phyloP scores from a whole-genome alignment of 1,139 yeast genomes.

The Candida sanyaensis region DNA sequence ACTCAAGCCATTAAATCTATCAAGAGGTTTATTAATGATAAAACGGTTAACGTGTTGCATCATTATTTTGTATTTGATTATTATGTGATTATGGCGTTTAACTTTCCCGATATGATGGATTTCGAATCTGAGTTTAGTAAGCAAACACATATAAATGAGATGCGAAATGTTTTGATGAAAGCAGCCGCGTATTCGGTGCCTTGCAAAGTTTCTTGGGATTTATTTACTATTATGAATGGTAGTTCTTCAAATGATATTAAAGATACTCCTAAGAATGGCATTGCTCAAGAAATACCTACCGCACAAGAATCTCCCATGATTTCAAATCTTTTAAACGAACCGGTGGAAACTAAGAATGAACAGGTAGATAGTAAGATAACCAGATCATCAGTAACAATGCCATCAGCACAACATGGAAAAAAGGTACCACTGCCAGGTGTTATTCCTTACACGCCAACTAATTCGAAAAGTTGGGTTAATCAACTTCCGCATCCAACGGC shows the following conservation, averaged over 20 bases:
- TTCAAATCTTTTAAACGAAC: constrained; percentile 15
- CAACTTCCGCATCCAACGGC: constrained; percentile 2
- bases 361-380: constrained; percentile 1
- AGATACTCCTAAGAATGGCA: constrained; percentile 3
- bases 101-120: constrained; percentile 23
- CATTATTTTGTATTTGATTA: constrained; percentile 23
- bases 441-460: neutral
- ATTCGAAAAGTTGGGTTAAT: constrained; percentile 3
- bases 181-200: constrained; percentile 17
- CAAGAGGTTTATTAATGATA: constrained; percentile 15
- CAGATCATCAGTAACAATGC: neutral
- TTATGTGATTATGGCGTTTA: constrained; percentile 18
- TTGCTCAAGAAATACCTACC: constrained; percentile 9
- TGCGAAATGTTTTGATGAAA: constrained; percentile 14
- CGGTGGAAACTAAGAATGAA: constrained; percentile 2
- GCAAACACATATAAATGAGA: constrained; percentile 13
- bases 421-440: neutral
- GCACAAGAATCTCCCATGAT: constrained; percentile 17
- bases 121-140: constrained; percentile 13
- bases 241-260: constrained; percentile 1
- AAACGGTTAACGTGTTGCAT: constrained; percentile 12
- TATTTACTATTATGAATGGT: constrained; percentile 18
- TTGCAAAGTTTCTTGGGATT: constrained; percentile 19
- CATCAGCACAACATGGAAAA: neutral
- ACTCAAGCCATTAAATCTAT: constrained; percentile 18